A percentile compares a stretch with the other conserved stretches of the same genome.
These are phyloP conservation scores for Boletellus deceptivus DNA, from an alignment of 1,284 basidiomycete genomes.

Conservation along the genomic window DNA sequence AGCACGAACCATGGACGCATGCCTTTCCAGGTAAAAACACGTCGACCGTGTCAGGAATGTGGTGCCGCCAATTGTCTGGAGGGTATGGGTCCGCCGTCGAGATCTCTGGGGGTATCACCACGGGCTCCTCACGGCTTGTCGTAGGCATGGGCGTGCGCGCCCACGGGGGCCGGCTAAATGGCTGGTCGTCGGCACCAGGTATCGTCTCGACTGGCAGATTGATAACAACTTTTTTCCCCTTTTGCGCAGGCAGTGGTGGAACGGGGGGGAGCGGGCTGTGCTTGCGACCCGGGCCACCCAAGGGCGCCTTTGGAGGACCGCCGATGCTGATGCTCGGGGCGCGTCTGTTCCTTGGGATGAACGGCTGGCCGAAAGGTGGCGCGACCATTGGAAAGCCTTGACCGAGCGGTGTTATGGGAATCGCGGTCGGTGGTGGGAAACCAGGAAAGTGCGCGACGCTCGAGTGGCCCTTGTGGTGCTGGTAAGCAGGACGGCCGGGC, in stretches of 20 bases:
- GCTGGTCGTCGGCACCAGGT: conserved; percentile 40
- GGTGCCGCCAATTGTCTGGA: conserved; percentile 52
- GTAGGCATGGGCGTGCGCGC: conserved; percentile 56
- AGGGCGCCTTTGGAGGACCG: conserved; percentile 76
- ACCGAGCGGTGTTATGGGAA: conserved; percentile 61
- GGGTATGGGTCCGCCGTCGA: conserved; percentile 58
- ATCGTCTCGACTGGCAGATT: conserved; percentile 71
- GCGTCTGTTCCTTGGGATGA: conserved; percentile 53
- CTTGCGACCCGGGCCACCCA: conserved; percentile 75
- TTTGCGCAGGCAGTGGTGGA: conserved; percentile 35
- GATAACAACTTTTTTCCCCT: conserved; percentile 66
- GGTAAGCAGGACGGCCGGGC: conserved; percentile 51
- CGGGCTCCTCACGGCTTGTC: conserved; percentile 40
- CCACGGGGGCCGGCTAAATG: conserved; percentile 52
- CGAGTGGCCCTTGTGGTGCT: conserved; percentile 49
- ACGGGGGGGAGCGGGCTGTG: conserved; percentile 56
- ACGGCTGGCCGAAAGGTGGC: conserved; percentile 46
- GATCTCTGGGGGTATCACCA: conserved; percentile 46
- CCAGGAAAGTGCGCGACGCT: conserved; percentile 59
- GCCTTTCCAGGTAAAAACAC: conserved; percentile 84
- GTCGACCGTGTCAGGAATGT: conserved; percentile 64
- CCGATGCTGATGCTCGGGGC: conserved; percentile 67
- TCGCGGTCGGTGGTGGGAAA: conserved; percentile 52
- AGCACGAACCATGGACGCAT: conserved; percentile 7
- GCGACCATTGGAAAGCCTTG: conserved; percentile 59